Evolutionary conservation across 2,329 filamentous ascomycete species (phyloP).

Genomic region (Fusarium citri): DNA sequence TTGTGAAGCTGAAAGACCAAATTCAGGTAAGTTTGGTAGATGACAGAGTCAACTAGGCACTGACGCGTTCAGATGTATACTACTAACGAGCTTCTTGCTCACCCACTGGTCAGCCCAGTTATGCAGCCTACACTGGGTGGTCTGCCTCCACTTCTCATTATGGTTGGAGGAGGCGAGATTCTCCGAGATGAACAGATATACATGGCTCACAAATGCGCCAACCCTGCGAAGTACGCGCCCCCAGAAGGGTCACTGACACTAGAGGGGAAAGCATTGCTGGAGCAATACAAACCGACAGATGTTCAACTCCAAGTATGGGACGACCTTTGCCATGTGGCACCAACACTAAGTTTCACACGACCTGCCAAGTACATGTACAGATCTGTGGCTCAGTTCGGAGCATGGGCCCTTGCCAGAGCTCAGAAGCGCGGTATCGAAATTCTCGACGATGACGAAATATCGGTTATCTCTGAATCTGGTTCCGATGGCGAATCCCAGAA

Average conservation of each 20-base stretch:
- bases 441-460: constrained; percentile 80
- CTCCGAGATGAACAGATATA: constrained; percentile 96
- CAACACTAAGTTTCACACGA: constrained; percentile 94
- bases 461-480: constrained; percentile 74
- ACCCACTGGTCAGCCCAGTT: constrained; percentile 90
- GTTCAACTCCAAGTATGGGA: constrained; percentile 98
- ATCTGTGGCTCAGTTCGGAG: constrained; percentile 90
- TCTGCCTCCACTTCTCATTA: constrained; percentile 85
- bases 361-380: constrained; percentile 97
- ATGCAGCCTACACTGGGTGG: constrained; percentile 91
- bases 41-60: neutral
- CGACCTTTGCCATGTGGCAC: constrained; percentile 90
- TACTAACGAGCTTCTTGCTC: constrained; percentile 84
- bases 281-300: constrained; percentile 82
- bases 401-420: constrained; percentile 87
- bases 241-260: constrained; percentile 72
- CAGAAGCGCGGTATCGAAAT: constrained; percentile 86
- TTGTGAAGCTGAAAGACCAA: constrained; percentile 85
- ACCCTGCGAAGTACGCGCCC: constrained; percentile 81
- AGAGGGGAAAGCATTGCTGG: constrained; percentile 68
- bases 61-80: constrained; percentile 70
- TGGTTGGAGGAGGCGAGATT: constrained; percentile 89
- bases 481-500: constrained; percentile 49
- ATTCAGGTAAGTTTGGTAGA: constrained; percentile 74
- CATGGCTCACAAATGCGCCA: constrained; percentile 91